These are phyloP conservation scores for Pseudozyma tsukubaensis DNA, from an alignment of 1,284 basidiomycete genomes.

Conservation along the genomic window DNA sequence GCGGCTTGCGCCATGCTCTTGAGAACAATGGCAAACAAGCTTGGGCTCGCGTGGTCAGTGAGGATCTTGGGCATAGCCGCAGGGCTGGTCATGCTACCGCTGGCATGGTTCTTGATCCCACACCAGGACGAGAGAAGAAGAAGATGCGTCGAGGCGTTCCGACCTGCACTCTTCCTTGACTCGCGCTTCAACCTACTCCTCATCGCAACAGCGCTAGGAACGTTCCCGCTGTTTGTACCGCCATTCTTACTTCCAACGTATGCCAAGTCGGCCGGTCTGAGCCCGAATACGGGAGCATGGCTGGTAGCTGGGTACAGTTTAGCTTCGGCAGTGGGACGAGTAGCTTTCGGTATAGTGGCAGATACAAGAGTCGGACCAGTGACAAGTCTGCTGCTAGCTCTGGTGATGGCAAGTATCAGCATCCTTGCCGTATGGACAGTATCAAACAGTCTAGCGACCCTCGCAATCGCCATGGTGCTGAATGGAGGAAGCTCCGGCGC, in stretches of 20 bases:
- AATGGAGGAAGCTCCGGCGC: conserved; percentile 53
- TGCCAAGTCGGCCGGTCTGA: conserved; percentile 60
- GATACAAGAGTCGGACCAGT: conserved; percentile 51
- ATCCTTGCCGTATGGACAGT: conserved; percentile 54
- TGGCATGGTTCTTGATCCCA: conserved; percentile 40
- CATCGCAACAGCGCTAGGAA: conserved; percentile 61
- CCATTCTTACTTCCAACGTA: conserved; percentile 69
- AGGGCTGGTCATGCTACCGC: conserved; percentile 22
- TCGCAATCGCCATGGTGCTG: conserved; percentile 49
- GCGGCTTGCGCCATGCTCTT: conserved; percentile 62
- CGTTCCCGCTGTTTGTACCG: conserved; percentile 69
- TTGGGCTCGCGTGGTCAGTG: conserved; percentile 62
- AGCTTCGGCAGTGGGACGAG: conserved; percentile 44
- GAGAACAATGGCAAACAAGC: conserved; percentile 43
- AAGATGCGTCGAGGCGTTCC: conserved; percentile 30
- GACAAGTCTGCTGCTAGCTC: conserved; percentile 39
- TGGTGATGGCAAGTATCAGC: conserved; percentile 34
- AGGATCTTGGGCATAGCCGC: conserved; percentile 42
- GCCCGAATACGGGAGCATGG: conserved; percentile 59
- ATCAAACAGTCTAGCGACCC: conserved; percentile 29
- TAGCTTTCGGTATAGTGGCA: conserved; percentile 49
- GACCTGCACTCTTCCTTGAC: conserved; percentile 58
- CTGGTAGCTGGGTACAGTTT: conserved; percentile 56
- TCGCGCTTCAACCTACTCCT: conserved; percentile 65
- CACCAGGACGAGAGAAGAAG: conserved; percentile 24